Evolutionary conservation across 768 basidiomycete species (phyloP).

Genomic region (Leccinum truebloodii): DNA sequence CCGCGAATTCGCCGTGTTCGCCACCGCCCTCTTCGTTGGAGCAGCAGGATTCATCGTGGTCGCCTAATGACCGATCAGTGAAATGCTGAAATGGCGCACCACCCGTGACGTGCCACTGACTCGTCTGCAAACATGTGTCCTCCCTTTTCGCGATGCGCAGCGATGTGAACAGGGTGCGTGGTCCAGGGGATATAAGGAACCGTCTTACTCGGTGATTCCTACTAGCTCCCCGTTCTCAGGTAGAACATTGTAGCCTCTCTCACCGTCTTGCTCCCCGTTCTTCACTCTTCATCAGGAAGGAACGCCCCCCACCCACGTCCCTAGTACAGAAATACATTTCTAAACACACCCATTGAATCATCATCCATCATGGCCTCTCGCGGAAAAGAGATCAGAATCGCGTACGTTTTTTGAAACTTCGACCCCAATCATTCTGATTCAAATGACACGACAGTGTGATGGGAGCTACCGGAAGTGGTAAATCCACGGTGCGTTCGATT

Average conservation of each 20-base stretch:
- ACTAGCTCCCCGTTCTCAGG: neutral
- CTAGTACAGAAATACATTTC: neutral
- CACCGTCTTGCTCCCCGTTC: neutral
- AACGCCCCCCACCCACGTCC: conserved; percentile 1
- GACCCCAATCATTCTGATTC: neutral
- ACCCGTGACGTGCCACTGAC: conserved; percentile 6
- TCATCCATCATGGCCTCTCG: conserved; percentile 25
- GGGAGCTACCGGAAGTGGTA: conserved; percentile 38
- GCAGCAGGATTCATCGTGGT: conserved; percentile 30
- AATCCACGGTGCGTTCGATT: conserved; percentile 33
- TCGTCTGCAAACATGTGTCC: conserved; percentile 16
- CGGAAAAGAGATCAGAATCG: conserved; percentile 35
- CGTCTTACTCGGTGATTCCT: neutral
- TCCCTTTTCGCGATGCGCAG: conserved; percentile 6
- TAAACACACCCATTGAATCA: neutral
- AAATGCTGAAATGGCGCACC: conserved; percentile 22
- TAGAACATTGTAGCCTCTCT: neutral
- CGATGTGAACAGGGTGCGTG: conserved; percentile 19
- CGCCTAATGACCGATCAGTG: conserved; percentile 28
- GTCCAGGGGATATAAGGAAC: conserved; percentile 22
- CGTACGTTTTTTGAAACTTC: conserved; percentile 21
- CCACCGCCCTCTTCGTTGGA: neutral
- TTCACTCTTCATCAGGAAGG: neutral
- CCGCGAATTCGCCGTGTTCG: conserved; percentile 23
- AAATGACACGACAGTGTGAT: conserved; percentile 26